Evolutionary conservation across 345 rosid species (phyloP).

Genomic region (Cochlearia excelsa): DNA sequence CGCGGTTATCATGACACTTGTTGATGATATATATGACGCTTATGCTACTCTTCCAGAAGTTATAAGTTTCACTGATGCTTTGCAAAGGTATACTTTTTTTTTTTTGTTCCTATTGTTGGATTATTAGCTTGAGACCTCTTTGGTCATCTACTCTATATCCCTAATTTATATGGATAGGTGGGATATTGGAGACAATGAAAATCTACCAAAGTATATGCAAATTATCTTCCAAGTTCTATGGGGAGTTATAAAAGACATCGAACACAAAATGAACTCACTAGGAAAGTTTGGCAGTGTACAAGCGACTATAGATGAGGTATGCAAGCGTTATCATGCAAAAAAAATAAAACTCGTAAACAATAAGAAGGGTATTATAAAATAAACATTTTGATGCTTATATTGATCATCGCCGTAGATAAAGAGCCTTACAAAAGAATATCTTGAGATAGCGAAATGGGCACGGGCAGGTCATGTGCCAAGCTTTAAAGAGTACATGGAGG

Average conservation of each 20-base stretch:
- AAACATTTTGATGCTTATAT: too few species aligned
- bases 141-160: too few species aligned
- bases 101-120: not conserved
- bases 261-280: not conserved
- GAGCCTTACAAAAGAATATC: not conserved
- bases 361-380: not conserved
- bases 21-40: slow-evolving; percentile 27
- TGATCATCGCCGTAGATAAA: not conserved
- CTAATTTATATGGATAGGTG: slow-evolving; percentile 6
- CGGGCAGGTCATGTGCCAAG: slow-evolving; percentile 5
- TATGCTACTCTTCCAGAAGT: slow-evolving; percentile 9
- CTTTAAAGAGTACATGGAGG: slow-evolving; percentile 25
- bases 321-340: not conserved
- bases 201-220: slow-evolving; percentile 18
- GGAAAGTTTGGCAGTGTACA: slow-evolving; percentile 9
- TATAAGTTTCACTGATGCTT: not conserved
- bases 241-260: not conserved
- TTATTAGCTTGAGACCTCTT: too few species aligned
- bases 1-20: not conserved
- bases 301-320: slow-evolving; percentile 2
- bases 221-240: not conserved
- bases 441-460: slow-evolving; percentile 17
- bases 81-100: slow-evolving; percentile 7
- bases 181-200: not conserved
- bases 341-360: not conserved